These are phyloP conservation scores for Candida tetrigidarum DNA, from an alignment of 1,139 yeast genomes.

Conservation along the genomic window DNA sequence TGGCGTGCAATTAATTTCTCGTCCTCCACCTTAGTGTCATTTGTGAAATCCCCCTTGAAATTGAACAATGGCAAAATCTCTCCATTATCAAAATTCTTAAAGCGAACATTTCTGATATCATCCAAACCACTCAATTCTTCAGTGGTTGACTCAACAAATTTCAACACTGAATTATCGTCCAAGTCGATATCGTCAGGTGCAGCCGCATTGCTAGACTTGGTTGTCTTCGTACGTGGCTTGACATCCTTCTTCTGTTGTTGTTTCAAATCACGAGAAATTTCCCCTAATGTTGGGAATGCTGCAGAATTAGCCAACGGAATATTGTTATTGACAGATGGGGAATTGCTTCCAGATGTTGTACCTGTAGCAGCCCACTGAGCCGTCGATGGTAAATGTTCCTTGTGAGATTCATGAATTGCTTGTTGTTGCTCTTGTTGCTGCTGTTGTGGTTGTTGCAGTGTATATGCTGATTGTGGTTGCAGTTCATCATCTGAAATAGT, in stretches of 20 bases:
- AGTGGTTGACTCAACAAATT: slow-evolving; percentile 41
- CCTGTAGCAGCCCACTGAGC: slow-evolving; percentile 58
- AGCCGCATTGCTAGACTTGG: slow-evolving; percentile 26
- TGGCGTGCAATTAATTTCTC: slow-evolving; percentile 44
- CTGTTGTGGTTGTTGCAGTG: no score
- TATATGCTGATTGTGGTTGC: slow-evolving; percentile 12
- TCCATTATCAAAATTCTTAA: slow-evolving; percentile 26
- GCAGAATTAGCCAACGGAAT: slow-evolving; percentile 53
- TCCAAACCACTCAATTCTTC: slow-evolving; percentile 37
- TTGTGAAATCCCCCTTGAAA: slow-evolving; percentile 26
- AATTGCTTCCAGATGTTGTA: slow-evolving; percentile 26
- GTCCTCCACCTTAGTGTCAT: slow-evolving; percentile 36
- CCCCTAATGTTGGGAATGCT: slow-evolving; percentile 77
- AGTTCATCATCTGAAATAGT: slow-evolving; percentile 22
- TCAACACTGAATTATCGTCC: slow-evolving; percentile 42
- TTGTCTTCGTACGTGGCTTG: slow-evolving; percentile 29
- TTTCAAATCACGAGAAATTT: slow-evolving; percentile 53
- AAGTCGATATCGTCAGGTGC: slow-evolving; percentile 45
- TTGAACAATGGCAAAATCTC: slow-evolving; percentile 44
- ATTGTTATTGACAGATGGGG: slow-evolving; percentile 40
- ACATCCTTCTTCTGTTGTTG: slow-evolving; percentile 35
- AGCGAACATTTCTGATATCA: slow-evolving; percentile 37
- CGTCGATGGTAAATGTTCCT: slow-evolving; percentile 52
- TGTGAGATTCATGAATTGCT: slow-evolving; percentile 10
- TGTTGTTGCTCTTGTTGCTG: slow-evolving; percentile 8